Percentiles rank a stretch among this genome's conserved stretches.
phyloP scores from a whole-genome alignment of 2,329 filamentous ascomycete genomes.

The Pseudogymnoascus sp. region DNA sequence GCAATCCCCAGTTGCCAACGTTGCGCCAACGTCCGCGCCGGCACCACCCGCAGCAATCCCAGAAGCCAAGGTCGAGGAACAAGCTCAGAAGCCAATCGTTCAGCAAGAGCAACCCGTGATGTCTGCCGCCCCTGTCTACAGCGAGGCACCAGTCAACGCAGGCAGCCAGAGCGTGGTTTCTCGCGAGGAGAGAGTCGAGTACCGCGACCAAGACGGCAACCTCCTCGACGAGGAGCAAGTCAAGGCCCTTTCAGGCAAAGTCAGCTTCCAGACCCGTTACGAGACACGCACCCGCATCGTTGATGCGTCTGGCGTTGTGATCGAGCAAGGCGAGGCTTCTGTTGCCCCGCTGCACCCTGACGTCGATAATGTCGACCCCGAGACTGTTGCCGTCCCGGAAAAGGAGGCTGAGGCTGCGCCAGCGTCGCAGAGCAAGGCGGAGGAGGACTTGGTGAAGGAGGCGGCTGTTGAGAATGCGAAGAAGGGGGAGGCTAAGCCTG shows the following conservation, averaged over 20 bases:
- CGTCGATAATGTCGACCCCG: slow-evolving; percentile 50
- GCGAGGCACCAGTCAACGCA: slow-evolving; percentile 14
- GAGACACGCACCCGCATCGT: slow-evolving; percentile 87
- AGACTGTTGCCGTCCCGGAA: slow-evolving; percentile 41
- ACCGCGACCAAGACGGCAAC: slow-evolving; percentile 90
- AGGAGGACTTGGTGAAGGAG: slow-evolving; percentile 51
- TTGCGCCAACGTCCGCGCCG: slow-evolving; percentile 20
- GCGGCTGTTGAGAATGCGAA: slow-evolving; percentile 47
- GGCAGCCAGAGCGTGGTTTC: slow-evolving; percentile 26
- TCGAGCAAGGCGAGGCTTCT: slow-evolving; percentile 32
- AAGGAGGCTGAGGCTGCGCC: slow-evolving; percentile 32
- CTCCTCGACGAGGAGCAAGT: slow-evolving; percentile 78
- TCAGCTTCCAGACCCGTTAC: slow-evolving; percentile 91
- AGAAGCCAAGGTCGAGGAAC: slow-evolving; percentile 13
- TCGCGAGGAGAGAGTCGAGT: slow-evolving; percentile 79
- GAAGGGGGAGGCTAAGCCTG: slow-evolving; percentile 46
- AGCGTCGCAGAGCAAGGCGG: slow-evolving; percentile 33
- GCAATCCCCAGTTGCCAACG: slow-evolving; percentile 11
- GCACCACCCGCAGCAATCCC: slow-evolving; percentile 17
- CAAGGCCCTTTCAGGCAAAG: slow-evolving; percentile 76
- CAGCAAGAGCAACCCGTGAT: slow-evolving; percentile 18
- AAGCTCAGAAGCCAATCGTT: slow-evolving; percentile 22
- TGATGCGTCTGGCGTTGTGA: slow-evolving; percentile 70
- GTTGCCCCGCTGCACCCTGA: slow-evolving; percentile 28
- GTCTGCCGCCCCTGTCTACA: slow-evolving; percentile 23